Evolutionary conservation across 2,329 filamentous ascomycete species (phyloP).

Genomic region (Knufia petricola): DNA sequence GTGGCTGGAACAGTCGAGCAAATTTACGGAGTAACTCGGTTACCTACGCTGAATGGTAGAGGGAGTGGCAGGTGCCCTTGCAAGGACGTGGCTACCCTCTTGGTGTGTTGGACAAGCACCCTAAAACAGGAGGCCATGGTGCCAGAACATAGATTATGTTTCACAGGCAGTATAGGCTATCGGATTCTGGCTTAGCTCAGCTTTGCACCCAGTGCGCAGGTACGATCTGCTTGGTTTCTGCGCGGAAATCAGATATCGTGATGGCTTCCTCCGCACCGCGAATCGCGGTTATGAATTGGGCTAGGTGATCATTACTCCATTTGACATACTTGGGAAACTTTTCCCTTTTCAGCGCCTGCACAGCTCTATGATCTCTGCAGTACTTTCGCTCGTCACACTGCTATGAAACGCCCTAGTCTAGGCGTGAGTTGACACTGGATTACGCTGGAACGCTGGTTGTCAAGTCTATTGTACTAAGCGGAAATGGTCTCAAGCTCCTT

Average conservation of each 20-base stretch:
- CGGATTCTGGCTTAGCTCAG: background rate
- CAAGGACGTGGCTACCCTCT: background rate
- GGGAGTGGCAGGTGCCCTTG: background rate
- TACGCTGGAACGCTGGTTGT: too few species aligned
- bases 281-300: too few species aligned
- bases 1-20: conserved; percentile 34
- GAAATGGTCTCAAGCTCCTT: too few species aligned
- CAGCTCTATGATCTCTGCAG: too few species aligned
- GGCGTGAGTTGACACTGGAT: too few species aligned
- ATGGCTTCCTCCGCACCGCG: too few species aligned
- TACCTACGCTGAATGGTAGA: background rate
- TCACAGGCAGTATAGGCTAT: background rate
- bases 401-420: too few species aligned
- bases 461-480: too few species aligned
- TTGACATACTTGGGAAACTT: too few species aligned
- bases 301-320: too few species aligned
- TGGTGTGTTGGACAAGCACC: background rate
- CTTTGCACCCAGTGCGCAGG: background rate
- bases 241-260: background rate
- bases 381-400: too few species aligned
- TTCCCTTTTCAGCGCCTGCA: too few species aligned
- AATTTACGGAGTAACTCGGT: background rate
- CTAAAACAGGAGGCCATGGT: background rate
- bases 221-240: background rate
- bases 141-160: background rate